Percentiles rank a stretch among this genome's conserved stretches.
These are phyloP conservation scores for Penicillium crystallinum DNA, from an alignment of 495 filamentous ascomycete species.

Conservation along the genomic window DNA sequence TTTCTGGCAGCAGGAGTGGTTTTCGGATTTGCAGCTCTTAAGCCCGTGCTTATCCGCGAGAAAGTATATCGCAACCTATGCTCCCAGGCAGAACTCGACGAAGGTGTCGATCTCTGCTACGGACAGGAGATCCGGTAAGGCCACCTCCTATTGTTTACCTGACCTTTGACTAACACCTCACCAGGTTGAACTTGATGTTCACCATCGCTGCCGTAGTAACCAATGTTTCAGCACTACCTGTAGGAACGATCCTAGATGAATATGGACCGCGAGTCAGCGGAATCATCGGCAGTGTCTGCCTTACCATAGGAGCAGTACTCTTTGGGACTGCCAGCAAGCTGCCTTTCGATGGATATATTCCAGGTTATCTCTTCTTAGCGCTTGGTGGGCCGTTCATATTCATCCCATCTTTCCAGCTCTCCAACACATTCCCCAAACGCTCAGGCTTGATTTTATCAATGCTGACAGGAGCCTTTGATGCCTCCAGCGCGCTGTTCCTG, in stretches of 20 bases:
- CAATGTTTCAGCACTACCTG: constrained; percentile 62
- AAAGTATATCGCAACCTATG: constrained; percentile 61
- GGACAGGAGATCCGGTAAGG: constrained; percentile 68
- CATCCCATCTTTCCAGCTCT: constrained; percentile 88
- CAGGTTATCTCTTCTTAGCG: constrained; percentile 76
- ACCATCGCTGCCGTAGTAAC: constrained; percentile 62
- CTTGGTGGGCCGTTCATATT: constrained; percentile 87
- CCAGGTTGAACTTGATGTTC: constrained; percentile 82
- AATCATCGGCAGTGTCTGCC: constrained; percentile 62
- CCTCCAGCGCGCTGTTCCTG: constrained; percentile 82
- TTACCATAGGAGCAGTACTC: constrained; percentile 62
- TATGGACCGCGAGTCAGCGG: constrained; percentile 76
- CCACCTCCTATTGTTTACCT: background rate
- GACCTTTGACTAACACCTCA: background rate
- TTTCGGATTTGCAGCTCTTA: constrained; percentile 71
- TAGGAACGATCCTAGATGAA: constrained; percentile 76
- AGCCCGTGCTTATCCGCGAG: constrained; percentile 61
- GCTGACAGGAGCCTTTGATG: constrained; percentile 85
- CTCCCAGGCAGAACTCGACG: constrained; percentile 51
- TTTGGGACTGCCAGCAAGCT: constrained; percentile 63
- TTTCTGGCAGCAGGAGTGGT: constrained; percentile 71
- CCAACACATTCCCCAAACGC: constrained; percentile 80
- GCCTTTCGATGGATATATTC: constrained; percentile 67
- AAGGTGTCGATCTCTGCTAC: constrained; percentile 60
- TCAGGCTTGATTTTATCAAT: constrained; percentile 82